Evolutionary conservation across 176 grass and related monocot genomes (phyloP).

Genomic region (Eleusine indica): DNA sequence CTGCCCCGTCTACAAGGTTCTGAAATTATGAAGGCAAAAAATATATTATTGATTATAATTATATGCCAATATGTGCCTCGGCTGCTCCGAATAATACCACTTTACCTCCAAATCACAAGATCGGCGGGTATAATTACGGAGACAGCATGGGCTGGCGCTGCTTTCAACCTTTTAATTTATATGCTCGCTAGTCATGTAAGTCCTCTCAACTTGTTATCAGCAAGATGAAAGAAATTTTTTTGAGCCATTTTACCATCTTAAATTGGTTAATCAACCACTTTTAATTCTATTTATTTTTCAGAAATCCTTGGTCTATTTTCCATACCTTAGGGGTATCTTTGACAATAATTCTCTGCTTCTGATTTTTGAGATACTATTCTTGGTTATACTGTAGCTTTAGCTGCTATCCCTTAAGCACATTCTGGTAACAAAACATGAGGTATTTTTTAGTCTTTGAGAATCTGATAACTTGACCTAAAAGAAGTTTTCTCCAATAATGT

Average conservation of each 20-base stretch:
- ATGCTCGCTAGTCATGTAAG: slow-evolving; percentile 99
- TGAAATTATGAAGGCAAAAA: slow-evolving; percentile 67
- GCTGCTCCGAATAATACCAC: slow-evolving; percentile 82
- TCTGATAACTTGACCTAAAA: not conserved
- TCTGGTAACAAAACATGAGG: not conserved
- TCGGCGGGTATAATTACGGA: slow-evolving; percentile 94
- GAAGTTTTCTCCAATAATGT: not conserved
- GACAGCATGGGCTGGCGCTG: slow-evolving; percentile 97
- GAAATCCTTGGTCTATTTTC: slow-evolving; percentile 15
- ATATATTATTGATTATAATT: slow-evolving; percentile 70
- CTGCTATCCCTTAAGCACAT: not conserved
- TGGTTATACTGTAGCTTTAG: not conserved
- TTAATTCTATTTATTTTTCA: not conserved
- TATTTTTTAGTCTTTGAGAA: not conserved
- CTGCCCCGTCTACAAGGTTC: slow-evolving; percentile 62
- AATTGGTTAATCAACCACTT: slow-evolving; percentile 18
- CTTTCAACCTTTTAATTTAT: slow-evolving; percentile 98
- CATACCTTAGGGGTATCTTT: slow-evolving; percentile 22
- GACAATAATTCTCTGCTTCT: not conserved
- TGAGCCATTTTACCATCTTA: not conserved
- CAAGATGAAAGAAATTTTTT: slow-evolving; percentile 22
- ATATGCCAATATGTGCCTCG: slow-evolving; percentile 94
- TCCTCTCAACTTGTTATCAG: slow-evolving; percentile 17
- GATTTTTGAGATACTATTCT: not conserved
- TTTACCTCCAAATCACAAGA: slow-evolving; percentile 95